Evolutionary conservation across 2,329 filamentous ascomycete species (phyloP), one percentile per base, ranked within the genome.

Genomic region (Pyrenochaeta sp.): DNA sequence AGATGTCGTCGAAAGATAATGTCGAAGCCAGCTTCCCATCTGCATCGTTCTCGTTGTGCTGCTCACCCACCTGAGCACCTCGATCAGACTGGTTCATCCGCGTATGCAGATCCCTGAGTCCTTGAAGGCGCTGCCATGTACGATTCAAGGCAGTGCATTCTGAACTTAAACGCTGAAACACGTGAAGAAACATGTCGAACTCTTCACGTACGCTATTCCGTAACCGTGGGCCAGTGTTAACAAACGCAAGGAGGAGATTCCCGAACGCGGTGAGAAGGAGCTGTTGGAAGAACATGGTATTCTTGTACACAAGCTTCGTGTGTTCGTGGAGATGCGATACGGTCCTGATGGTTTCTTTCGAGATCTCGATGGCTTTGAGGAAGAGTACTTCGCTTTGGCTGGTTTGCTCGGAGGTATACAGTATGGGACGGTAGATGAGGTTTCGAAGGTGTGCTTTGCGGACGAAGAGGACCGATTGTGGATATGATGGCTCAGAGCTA

Each of bases 231-330:
- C 29, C 41, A 10, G 45, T 44, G 23, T 22, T 44, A 7, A 49
- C 41, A 14, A 49, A 14, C 6, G 41, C 41, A 23, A 49, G 45
- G 10, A 49, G 23, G 15, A 49, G 15, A 18, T 49, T 49, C 3
- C 45, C 45, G 13, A 49, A 44, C 6, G 40, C 45, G 9, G 45
- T 49, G 6, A 49, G 19, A 1, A 49, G 26, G 7, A 49, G 45
- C 22, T 49, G 45, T n/a, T 49, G 45, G 18, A 49, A 49, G 24
- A 49, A 49, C 45, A 49, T 44, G 4, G 45, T 40, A 15, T 49
- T 40, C 5, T 40, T 49, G 9, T 32, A 30, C 11, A 49, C 22
- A 5, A 44, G 20, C 3, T 19, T 3, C 2, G 45, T 44, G 14
- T 37, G 40, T 21, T 44, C 30, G 7, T 49, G 32, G 8, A 49